These are phyloP conservation scores for Citrus reticulata DNA, from an alignment of 345 rosid species.

Conservation along the genomic window DNA sequence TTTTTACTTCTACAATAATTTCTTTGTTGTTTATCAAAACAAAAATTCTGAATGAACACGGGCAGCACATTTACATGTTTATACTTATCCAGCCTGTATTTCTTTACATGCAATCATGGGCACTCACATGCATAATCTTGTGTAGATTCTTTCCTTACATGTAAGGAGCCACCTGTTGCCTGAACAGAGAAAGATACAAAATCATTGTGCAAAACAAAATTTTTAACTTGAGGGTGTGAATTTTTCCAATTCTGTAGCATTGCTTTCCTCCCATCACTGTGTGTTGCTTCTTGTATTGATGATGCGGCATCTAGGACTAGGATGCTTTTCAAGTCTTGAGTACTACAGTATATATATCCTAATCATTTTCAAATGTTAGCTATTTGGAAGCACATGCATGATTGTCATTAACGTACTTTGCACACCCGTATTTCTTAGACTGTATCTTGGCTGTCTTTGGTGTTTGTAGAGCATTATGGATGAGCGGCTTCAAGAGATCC, in stretches of 20 bases:
- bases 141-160: neutral
- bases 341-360: conserved; percentile 3
- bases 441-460: conserved; percentile 26
- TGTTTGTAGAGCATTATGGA: conserved; percentile 53
- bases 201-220: neutral
- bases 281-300: neutral
- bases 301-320: neutral
- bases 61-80: neutral
- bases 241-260: too few species aligned
- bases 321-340: conserved; percentile 9
- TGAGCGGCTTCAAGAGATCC: conserved; percentile 52
- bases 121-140: neutral
- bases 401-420: conserved; percentile 6
- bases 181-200: neutral
- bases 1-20: neutral
- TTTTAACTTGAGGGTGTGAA: neutral
- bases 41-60: neutral
- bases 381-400: neutral
- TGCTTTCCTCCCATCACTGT: neutral
- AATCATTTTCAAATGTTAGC: neutral
- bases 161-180: neutral
- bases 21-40: neutral
- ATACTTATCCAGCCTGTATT: neutral
- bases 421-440: neutral
- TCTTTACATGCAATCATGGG: neutral